These are phyloP conservation scores for Pezicula carpinea DNA, from an alignment of 2,329 filamentous ascomycete genomes.

Conservation along the genomic window DNA sequence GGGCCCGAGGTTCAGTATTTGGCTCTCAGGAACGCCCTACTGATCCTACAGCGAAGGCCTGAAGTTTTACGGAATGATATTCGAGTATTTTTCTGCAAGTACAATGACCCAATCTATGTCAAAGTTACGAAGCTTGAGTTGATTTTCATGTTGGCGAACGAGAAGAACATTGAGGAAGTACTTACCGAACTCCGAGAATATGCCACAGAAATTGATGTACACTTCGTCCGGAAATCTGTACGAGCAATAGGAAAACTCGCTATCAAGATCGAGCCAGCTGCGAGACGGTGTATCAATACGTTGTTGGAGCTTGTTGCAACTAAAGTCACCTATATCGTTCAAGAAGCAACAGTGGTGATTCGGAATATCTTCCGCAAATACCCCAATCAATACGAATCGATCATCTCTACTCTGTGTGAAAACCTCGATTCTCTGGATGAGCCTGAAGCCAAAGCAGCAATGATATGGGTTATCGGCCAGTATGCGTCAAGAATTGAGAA, in stretches of 20 bases:
- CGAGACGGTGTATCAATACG: conserved; percentile 85
- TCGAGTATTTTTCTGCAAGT: conserved; percentile 99
- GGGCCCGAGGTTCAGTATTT: conserved; percentile 98
- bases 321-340: conserved; percentile 98
- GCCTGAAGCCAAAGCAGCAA: conserved; percentile 94
- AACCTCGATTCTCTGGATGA: conserved; percentile 96
- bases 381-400: conserved; percentile 96
- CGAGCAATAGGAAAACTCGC: conserved; percentile 96
- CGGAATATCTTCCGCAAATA: conserved; percentile 99
- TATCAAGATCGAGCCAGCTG: conserved; percentile 97
- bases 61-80: conserved; percentile 96
- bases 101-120: conserved; percentile 99
- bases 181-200: conserved; percentile 93
- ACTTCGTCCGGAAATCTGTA: conserved; percentile 97
- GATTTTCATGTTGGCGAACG: conserved; percentile 97
- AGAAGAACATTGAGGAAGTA: conserved; percentile 93
- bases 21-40: conserved; percentile 83
- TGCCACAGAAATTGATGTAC: conserved; percentile 96
- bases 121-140: conserved; percentile 98
- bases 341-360: conserved; percentile 97
- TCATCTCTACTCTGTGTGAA: conserved; percentile 92
- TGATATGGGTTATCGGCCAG: conserved; percentile 99
- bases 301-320: conserved; percentile 90
- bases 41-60: conserved; percentile 88
- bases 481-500: conserved; percentile 98